Base-by-base conservation (phyloP, 2,329 filamentous ascomycete genomes). In the Colletotrichum tropicale region DNA sequence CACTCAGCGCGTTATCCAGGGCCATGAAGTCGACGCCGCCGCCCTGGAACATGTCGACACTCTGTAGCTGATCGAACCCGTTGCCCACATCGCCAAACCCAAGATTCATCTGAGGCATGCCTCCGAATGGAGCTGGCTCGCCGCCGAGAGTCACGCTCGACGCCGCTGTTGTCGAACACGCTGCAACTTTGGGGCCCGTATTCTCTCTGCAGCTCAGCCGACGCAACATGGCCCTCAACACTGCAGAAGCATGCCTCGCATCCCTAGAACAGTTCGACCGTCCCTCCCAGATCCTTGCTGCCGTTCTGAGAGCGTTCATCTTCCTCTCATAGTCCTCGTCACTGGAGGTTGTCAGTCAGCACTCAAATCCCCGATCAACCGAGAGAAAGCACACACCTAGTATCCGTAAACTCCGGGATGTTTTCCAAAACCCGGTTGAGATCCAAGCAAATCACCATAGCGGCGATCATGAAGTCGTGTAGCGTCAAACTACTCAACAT, bases 371-470 rank as follows among this genome's bases (percentile, higher is more conserved):
- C 24, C 12, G 38, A 32, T 2, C 18, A 4, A 30, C 1, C 8
- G 6, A 18, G 10, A 16, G 28, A 26, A 24, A n/a, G n/a, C n/a
- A 18, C 21, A 77, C 81, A 87, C 87, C 80, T 83, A 76, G 82
- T 83, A 24, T 84, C 81, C 32, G 79, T 77, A 21, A 84, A 84
- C 76, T 87, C 86, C 38, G 38, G 18, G 38, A 43, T 43, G 3
- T 43, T 43, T 12, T 43, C 38, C 38, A 43, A 43, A 43, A 43
- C 38, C 38, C 38, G 38, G 28, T 83, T 84, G 15, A 89, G 80
- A 76, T 89, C 88, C 5, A 92, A 81, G 72, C 89, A 92, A 8
- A 92, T 79, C 55, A 92, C 88, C 89, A 92, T 92, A 15, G 89
- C 87, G 0, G 91, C 91, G 21, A 92, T 86, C 30, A 92, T 81